Percentiles rank a stretch among this genome's conserved stretches.
Evolutionary conservation across 768 basidiomycete species (phyloP).

Genomic region (Tylopilus intermedius): DNA sequence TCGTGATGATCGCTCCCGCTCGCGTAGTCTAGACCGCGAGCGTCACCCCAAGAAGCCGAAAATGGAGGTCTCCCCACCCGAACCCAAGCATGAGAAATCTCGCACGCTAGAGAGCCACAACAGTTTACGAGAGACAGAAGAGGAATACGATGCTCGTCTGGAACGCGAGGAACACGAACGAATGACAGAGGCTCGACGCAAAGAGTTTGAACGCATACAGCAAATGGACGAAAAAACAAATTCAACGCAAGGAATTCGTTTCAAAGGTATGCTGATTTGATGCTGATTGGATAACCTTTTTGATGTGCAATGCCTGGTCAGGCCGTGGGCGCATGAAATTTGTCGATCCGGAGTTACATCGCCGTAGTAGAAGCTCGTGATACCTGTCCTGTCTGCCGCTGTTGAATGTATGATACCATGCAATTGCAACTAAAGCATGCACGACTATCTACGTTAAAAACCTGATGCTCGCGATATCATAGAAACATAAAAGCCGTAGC

Average conservation of each 20-base stretch:
- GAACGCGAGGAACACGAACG: conserved; percentile 65
- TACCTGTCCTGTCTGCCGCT: not conserved
- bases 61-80: conserved; percentile 5
- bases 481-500: conserved; percentile 9
- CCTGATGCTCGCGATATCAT: conserved; percentile 12
- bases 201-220: conserved; percentile 47
- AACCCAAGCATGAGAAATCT: conserved; percentile 9
- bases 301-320: conserved; percentile 14
- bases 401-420: not conserved
- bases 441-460: not conserved
- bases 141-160: conserved; percentile 65
- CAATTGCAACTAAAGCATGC: not conserved
- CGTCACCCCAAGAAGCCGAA: conserved; percentile 28
- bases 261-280: conserved; percentile 47
- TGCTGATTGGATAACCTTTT: not conserved
- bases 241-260: conserved; percentile 46
- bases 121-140: conserved; percentile 52
- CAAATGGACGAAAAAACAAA: conserved; percentile 32
- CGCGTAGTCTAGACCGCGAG: conserved; percentile 27
- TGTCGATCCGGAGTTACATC: conserved; percentile 51
- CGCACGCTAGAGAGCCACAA: not conserved
- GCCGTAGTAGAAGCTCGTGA: conserved; percentile 16
- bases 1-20: conserved; percentile 20
- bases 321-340: conserved; percentile 67
- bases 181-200: conserved; percentile 41